These are phyloP conservation scores for Amylostereum chailletii DNA, from an alignment of 1,284 basidiomycete genomes.

Conservation along the genomic window DNA sequence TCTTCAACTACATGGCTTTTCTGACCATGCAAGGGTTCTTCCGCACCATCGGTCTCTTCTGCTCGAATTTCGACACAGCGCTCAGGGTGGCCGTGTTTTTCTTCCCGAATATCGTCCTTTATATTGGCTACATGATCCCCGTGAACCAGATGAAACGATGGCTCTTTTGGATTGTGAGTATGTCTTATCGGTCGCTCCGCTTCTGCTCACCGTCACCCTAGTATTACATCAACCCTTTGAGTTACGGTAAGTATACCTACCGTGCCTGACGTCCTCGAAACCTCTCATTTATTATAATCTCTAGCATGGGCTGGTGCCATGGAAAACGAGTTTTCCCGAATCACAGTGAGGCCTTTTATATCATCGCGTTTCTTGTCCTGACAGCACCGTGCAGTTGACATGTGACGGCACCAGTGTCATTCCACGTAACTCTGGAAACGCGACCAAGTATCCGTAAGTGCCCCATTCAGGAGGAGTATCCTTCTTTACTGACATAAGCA, in stretches of 20 bases:
- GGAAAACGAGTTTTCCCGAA: conserved; percentile 79
- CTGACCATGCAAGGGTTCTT: conserved; percentile 71
- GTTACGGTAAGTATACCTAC: conserved; percentile 49
- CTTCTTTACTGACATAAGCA: conserved; percentile 14
- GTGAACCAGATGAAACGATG: conserved; percentile 77
- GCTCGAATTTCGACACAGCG: conserved; percentile 55
- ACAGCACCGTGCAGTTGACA: conserved; percentile 31
- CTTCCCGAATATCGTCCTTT: conserved; percentile 57
- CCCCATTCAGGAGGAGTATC: too few relatives aligned
- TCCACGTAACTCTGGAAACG: conserved; percentile 57
- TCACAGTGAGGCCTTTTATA: conserved; percentile 33
- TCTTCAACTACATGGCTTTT: conserved; percentile 54
- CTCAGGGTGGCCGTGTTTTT: conserved; percentile 55
- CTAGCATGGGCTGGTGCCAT: conserved; percentile 68
- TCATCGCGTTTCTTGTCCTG: background rate
- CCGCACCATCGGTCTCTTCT: conserved; percentile 59
- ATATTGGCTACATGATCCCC: conserved; percentile 69
- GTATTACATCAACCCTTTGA: conserved; percentile 72
- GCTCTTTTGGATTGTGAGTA: conserved; percentile 78
- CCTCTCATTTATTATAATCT: background rate
- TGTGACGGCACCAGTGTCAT: conserved; percentile 67
- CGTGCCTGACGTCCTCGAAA: background rate
- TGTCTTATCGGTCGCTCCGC: background rate
- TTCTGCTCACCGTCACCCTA: conserved; percentile 15
- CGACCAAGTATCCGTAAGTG: conserved; percentile 60